Evolutionary conservation across 1,284 basidiomycete species (phyloP), one percentile per base, ranked within the genome.

Genomic region (Vanrija sp.): DNA sequence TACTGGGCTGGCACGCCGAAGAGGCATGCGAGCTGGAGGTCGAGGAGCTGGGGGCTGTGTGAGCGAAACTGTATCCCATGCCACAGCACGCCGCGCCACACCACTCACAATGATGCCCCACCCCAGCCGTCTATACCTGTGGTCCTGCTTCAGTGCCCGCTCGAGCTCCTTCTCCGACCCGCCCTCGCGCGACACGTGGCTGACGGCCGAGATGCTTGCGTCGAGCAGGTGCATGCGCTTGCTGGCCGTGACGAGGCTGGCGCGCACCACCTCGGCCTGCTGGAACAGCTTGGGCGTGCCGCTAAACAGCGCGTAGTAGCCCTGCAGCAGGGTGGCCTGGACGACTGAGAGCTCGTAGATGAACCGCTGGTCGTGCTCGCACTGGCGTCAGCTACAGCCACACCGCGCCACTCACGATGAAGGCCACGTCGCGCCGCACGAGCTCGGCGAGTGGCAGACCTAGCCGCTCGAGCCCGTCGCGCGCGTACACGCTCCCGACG

Each of bases 101-200:
- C 4, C 0, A 59, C 61, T 57, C 47, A 65, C 65, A 40, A 58
- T 63, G 21, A 66, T 66, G 5, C 49, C 54, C 65, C 65, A 66
- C 3, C 65, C 65, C 0, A 65, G 51, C 26, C 61, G 18, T 15
- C 49, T 44, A 10, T 61, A 47, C 15, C 55, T 19, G n/a, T 60
- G 50, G 39, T 66, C 65, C 34, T 63, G 43, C 49, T 57, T 58
- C 7, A 50, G 38, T 3, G 59, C 61, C 25, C 44, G 51, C 14
- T 44, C 54, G 12, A 64, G 34, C n/a, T 65, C 59, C 46, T 55
- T 52, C 23, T 38, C 25, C 28, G 29, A 39, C 23, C 46, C 25
- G 6, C 43, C 46, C 12, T 28, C 26, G 7, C n/a, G n/a, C 10
- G 39, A 38, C 15, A 65, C 47, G 15, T 51, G 52, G 26, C 55